Evolutionary conservation across 306 rosid genomes (phyloP), one percentile per base, ranked within the genome.

Genomic region (Lithocarpus polystachyus): DNA sequence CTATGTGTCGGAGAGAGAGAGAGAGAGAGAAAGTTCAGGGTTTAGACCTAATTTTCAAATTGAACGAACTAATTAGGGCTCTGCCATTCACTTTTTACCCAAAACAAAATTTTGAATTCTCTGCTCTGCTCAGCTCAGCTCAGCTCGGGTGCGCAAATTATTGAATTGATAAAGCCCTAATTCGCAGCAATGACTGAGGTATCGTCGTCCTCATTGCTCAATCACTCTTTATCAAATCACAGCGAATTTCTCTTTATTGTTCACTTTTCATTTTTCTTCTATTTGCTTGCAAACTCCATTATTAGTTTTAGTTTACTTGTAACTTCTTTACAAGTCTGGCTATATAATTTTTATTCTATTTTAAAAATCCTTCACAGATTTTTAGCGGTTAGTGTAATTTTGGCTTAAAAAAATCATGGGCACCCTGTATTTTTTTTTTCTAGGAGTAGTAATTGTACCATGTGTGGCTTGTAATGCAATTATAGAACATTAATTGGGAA

Each of bases 161-260:
- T 37, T 37, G 43, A 37, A 37, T 37, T 37, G 43, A 7, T 37
- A 37, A 37, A 37, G 43, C 43, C 43, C 43, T 37, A 37, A 37
- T 88, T 65, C 73, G 51, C 81, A 68, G 75, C 89, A 81, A 92
- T 92, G 95, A 90, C 93, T 73, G 97, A 90, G 92, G 96, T 89
- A 89, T 68, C 68, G 59, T 45, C 62, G 13, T 45, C 15, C 15
- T 45, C 0, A 37, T 37, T 37, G 43, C 43, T 7, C 5, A 45
- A 45, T 2, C 54, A 31, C 29, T 18, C 28, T 45, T 22, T 43
- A 15, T 82, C 31, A 67, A n/a, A 71, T 40, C 54, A 12, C 20
- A 10, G 2, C 33, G 6, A 24, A 59, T 24, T 20, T 14, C 24
- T 59, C 15, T 45, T 12, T 12, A 45, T 45, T 23, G 28, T 37